Percentiles rank a stretch among this genome's conserved stretches.
Evolutionary conservation across 2,329 filamentous ascomycete genomes (phyloP).

Genomic region (Aspergillus versicolor): DNA sequence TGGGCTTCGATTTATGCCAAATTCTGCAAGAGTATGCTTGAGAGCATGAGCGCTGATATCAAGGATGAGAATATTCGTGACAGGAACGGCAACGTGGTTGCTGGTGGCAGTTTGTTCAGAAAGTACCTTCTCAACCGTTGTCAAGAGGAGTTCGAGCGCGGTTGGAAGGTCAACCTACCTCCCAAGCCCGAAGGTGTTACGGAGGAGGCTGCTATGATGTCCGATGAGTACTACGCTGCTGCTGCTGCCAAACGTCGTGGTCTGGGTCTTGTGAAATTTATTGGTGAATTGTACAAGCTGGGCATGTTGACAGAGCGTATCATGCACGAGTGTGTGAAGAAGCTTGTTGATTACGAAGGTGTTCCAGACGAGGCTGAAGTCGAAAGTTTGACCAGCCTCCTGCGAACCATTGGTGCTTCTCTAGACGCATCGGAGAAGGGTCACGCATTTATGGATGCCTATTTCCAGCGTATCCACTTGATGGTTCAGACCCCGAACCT

Average conservation of each 20-base stretch:
- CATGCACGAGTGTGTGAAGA: conserved; percentile 99
- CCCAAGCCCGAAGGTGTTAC: conserved; percentile 70
- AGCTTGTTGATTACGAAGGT: conserved; percentile 92
- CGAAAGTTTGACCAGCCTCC: conserved; percentile 89
- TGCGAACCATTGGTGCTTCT: conserved; percentile 86
- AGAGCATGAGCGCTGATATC: conserved; percentile 91
- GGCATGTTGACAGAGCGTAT: conserved; percentile 98
- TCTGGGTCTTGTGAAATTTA: conserved; percentile 97
- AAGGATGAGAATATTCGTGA: conserved; percentile 93
- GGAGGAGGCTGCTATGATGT: conserved; percentile 77
- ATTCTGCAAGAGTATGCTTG: conserved; percentile 96
- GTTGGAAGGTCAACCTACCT: conserved; percentile 88
- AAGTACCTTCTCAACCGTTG: conserved; percentile 98
- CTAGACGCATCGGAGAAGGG: conserved; percentile 83
- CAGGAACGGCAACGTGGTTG: conserved; percentile 82
- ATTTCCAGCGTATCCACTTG: conserved; percentile 83
- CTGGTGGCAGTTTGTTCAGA: conserved; percentile 90
- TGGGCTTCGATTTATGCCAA: conserved; percentile 99
- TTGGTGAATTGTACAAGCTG: conserved; percentile 98
- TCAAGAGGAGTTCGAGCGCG: conserved; percentile 97
- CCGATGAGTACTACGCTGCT: conserved; percentile 93
- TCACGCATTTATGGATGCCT: conserved; percentile 81
- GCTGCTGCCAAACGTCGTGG: conserved; percentile 94
- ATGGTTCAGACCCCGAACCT: conserved; percentile 80
- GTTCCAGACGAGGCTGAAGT: conserved; percentile 93